A percentile compares a stretch with the other conserved stretches of the same genome.
Evolutionary conservation across 129 eudicot genomes (phyloP).

Genomic region (Gnaphalium uliginosum): DNA sequence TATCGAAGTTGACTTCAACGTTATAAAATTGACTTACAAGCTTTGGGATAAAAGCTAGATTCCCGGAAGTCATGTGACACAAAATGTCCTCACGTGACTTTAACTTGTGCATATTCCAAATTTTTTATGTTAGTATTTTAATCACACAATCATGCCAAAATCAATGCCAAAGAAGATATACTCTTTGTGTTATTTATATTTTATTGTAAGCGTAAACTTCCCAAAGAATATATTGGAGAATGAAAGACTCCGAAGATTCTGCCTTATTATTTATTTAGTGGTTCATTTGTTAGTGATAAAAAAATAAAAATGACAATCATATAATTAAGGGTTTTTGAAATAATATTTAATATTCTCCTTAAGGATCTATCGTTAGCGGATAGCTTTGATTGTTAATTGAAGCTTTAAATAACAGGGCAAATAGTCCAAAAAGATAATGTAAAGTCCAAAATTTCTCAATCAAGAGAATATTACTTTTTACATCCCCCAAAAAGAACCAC

Average conservation of each 20-base stretch:
- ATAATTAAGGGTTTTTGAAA: no score
- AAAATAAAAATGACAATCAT: no score
- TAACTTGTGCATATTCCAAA: not conserved
- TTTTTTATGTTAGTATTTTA: not conserved
- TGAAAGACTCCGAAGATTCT: not conserved
- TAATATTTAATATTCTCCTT: no score
- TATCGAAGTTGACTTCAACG: not conserved
- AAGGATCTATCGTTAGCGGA: no score
- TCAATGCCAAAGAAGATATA: not conserved
- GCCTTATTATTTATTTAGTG: not conserved
- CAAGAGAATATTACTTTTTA: no score
- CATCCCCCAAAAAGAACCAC: no score
- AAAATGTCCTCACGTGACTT: not conserved
- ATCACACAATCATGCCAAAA: not conserved
- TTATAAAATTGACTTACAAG: not conserved
- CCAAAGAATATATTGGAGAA: not conserved
- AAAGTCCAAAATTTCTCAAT: no score
- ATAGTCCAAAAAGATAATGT: no score
- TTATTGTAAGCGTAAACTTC: not conserved
- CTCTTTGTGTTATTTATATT: not conserved
- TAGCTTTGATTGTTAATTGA: no score
- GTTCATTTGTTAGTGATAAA: not conserved
- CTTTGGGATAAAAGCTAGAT: not conserved
- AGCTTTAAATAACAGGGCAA: no score
- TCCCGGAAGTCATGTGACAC: not conserved